Evolutionary conservation across 768 basidiomycete genomes (phyloP).

Genomic region (Tylopilus vinaceipallidus): DNA sequence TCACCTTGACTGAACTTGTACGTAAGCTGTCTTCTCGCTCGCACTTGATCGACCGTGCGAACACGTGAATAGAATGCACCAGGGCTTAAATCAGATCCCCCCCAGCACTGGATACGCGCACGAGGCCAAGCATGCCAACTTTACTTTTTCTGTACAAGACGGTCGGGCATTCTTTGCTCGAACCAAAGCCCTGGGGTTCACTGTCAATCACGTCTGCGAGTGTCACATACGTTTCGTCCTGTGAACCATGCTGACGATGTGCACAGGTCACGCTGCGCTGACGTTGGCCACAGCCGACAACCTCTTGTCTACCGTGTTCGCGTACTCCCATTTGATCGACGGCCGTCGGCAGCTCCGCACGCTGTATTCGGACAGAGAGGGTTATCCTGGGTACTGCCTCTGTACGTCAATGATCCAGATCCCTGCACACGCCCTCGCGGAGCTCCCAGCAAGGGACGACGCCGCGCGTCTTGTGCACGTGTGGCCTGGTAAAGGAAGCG

Average conservation of each 20-base stretch:
- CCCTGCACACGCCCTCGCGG: not conserved
- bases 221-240: no score
- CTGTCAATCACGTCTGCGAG: no score
- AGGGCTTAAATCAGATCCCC: no score
- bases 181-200: no score
- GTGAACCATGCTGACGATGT: not conserved
- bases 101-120: no score
- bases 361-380: not conserved
- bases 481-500: not conserved
- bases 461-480: not conserved
- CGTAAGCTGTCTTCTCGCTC: no score
- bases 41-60: no score
- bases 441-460: not conserved
- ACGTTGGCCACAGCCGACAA: not conserved
- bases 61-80: no score
- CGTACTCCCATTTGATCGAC: not conserved
- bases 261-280: not conserved
- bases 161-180: no score
- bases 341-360: not conserved
- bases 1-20: no score
- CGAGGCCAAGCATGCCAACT: no score
- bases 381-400: constrained; percentile 1
- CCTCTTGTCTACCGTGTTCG: not conserved
- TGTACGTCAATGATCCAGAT: not conserved
- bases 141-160: no score